Percentiles rank a stretch among this genome's conserved stretches.
phyloP scores from a whole-genome alignment of 2,329 filamentous ascomycete genomes.

The Alternaria viburni region DNA sequence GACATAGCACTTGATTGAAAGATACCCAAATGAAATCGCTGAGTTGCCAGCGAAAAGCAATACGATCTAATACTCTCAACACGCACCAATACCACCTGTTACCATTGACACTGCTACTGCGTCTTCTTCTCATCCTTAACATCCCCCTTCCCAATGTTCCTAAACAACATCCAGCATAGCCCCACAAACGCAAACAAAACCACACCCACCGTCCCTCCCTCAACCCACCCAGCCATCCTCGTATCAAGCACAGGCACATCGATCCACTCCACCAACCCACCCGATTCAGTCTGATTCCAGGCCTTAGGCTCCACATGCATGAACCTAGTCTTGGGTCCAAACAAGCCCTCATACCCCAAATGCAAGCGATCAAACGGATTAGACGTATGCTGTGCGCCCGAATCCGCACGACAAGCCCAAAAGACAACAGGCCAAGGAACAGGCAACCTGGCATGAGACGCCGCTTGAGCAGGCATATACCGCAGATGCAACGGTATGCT shows the following conservation, averaged over 20 bases:
- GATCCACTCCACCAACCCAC: slow-evolving; percentile 40
- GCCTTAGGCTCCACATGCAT: slow-evolving; percentile 66
- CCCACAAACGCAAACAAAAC: slow-evolving; percentile 54
- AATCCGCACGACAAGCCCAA: slow-evolving; percentile 80
- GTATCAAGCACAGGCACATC: slow-evolving; percentile 53
- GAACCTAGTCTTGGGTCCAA: slow-evolving; percentile 78
- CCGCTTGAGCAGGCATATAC: slow-evolving; percentile 65
- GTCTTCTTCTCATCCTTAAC: slow-evolving; percentile 19
- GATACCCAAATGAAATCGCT: slow-evolving; percentile 13
- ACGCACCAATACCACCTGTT: not conserved
- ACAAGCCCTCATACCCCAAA: slow-evolving; percentile 84
- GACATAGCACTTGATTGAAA: not conserved
- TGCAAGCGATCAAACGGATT: slow-evolving; percentile 88
- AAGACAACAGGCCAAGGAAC: slow-evolving; percentile 85
- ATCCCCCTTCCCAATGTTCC: slow-evolving; percentile 3
- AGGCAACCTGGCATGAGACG: slow-evolving; percentile 52
- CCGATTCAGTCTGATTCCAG: not conserved
- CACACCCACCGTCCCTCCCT: slow-evolving; percentile 51
- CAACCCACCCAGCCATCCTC: slow-evolving; percentile 45
- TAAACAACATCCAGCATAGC: slow-evolving; percentile 52
- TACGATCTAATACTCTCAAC: not conserved
- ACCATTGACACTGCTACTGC: slow-evolving; percentile 18
- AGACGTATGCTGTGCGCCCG: slow-evolving; percentile 69
- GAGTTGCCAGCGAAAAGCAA: slow-evolving; percentile 3
- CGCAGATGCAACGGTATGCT: slow-evolving; percentile 84